A percentile compares a stretch with the other conserved stretches of the same genome.
Evolutionary conservation across 768 basidiomycete species (phyloP).

Genomic region (Mycena epipterygia): DNA sequence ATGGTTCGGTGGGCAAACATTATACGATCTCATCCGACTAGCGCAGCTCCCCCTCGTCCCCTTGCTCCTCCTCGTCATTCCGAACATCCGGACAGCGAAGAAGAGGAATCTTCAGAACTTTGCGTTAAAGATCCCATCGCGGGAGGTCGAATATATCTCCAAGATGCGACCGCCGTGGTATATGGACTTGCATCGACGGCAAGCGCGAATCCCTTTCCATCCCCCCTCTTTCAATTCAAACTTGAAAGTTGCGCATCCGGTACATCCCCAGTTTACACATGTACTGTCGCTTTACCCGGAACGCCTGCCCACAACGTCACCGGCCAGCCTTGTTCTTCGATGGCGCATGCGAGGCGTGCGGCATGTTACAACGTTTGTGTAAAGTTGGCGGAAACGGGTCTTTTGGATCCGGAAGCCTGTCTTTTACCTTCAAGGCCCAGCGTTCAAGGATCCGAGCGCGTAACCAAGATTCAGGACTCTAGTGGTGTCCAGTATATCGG

Average conservation of each 20-base stretch:
- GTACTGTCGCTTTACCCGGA: slow-evolving; percentile 63
- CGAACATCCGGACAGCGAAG: slow-evolving; percentile 65
- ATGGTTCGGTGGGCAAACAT: slow-evolving; percentile 66
- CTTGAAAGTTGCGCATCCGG: slow-evolving; percentile 48
- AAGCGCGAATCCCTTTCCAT: slow-evolving; percentile 26
- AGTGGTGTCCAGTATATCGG: slow-evolving; percentile 24
- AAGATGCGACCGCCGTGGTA: slow-evolving; percentile 69
- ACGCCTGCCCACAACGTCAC: slow-evolving; percentile 56
- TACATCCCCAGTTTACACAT: slow-evolving; percentile 52
- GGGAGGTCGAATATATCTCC: slow-evolving; percentile 68
- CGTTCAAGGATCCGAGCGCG: not conserved
- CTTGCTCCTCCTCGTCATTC: slow-evolving; percentile 55
- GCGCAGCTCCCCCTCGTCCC: slow-evolving; percentile 60
- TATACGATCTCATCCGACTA: slow-evolving; percentile 52
- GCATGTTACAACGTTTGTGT: slow-evolving; percentile 72
- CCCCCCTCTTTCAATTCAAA: slow-evolving; percentile 56
- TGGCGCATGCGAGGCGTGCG: slow-evolving; percentile 67
- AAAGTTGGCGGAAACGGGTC: slow-evolving; percentile 61
- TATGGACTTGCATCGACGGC: slow-evolving; percentile 60
- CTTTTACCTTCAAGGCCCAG: slow-evolving; percentile 45
- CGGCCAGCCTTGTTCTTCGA: slow-evolving; percentile 61
- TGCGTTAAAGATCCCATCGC: slow-evolving; percentile 75
- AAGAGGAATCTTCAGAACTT: slow-evolving; percentile 49
- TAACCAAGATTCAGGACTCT: slow-evolving; percentile 23
- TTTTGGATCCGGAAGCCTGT: slow-evolving; percentile 67